Conservation (phyloP, 139 green algal species). For the Coelastrella sp. region DNA sequence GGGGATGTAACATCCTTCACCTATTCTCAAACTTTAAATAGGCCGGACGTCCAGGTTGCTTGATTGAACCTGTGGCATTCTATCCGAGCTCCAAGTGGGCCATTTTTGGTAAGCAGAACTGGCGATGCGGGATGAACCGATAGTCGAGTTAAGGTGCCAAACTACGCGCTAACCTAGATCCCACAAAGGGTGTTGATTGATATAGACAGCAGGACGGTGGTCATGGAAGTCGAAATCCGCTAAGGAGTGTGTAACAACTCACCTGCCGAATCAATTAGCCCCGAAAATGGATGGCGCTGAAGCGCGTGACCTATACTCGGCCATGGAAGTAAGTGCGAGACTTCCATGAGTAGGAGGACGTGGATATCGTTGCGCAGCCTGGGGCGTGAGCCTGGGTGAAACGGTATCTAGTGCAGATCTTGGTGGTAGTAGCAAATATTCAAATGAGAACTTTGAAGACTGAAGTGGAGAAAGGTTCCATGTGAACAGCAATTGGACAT, state of each 20-base stretch:
- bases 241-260: conserved; percentile 99
- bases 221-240: conserved; percentile 98
- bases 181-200: conserved; percentile 96
- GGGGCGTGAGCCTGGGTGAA: conserved; percentile 88
- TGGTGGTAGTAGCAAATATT: conserved; percentile 97
- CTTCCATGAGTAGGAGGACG: conserved; percentile 92
- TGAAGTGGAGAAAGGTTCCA: conserved; percentile 95
- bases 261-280: conserved; percentile 97
- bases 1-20: conserved; percentile 88
- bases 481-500: conserved; percentile 97
- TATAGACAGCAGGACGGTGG: conserved; percentile 96
- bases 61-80: conserved; percentile 83
- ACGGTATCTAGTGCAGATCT: conserved; percentile 92
- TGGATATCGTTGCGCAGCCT: conserved; percentile 85
- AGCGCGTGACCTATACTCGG: conserved; percentile 90
- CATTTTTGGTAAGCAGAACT: conserved; percentile 98
- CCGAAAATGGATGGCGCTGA: conserved; percentile 98
- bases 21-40: conserved; percentile 98
- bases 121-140: conserved; percentile 96
- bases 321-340: conserved; percentile 89
- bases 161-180: conserved; percentile 94
- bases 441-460: conserved; percentile 96
- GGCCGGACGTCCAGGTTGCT: conserved; percentile 86
- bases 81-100: conserved; percentile 91
- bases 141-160: conserved; percentile 90